Conservation (phyloP, 768 basidiomycete genomes). For the Tylopilus vinaceipallidus region DNA sequence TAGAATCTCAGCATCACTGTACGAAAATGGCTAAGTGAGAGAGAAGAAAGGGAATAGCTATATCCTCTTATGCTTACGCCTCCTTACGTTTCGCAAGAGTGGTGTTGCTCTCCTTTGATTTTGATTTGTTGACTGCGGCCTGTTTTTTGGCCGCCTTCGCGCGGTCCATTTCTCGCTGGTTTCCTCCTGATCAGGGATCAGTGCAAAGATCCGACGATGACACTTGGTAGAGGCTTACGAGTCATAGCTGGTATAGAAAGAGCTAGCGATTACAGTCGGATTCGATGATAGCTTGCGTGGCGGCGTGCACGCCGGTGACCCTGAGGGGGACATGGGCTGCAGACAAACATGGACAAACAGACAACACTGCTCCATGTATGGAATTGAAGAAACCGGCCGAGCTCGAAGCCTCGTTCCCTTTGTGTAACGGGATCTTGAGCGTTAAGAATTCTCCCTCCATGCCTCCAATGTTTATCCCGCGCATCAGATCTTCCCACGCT, state of each 20-base stretch:
- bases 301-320: neutral
- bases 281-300: constrained; percentile 8
- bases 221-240: constrained; percentile 39
- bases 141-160: constrained; percentile 71
- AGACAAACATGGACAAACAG: constrained; percentile 30
- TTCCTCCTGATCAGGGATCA: constrained; percentile 58
- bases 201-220: neutral
- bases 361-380: neutral
- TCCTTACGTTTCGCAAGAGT: constrained; percentile 70
- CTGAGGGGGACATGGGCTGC: neutral
- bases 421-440: constrained; percentile 19
- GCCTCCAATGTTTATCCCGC: neutral
- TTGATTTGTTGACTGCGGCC: constrained; percentile 46
- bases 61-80: constrained; percentile 48
- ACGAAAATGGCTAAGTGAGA: constrained; percentile 26
- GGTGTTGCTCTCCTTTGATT: constrained; percentile 68
- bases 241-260: constrained; percentile 41
- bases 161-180: constrained; percentile 78
- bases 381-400: constrained; percentile 3
- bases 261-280: constrained; percentile 4
- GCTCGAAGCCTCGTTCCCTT: neutral
- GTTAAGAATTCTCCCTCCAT: constrained; percentile 6
- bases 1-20: constrained; percentile 72
- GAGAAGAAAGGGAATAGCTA: constrained; percentile 14
- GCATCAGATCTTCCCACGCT: constrained; percentile 11